Base-by-base conservation (phyloP, 2,329 filamentous ascomycete genomes). In the Talaromyces sp. region DNA sequence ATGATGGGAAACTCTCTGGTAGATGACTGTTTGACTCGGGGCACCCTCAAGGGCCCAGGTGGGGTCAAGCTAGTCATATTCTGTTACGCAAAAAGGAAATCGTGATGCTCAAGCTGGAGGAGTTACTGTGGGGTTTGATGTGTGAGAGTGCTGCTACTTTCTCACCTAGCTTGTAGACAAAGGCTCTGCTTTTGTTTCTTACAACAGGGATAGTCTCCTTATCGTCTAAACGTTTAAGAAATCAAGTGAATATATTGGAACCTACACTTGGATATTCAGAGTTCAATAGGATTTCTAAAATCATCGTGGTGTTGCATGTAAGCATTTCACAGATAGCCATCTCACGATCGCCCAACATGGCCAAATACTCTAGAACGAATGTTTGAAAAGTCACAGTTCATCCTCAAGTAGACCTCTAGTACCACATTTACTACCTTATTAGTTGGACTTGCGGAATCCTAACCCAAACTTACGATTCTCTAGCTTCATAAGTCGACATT, bases 91-190 rank as follows among this genome's bases (percentile, higher is more conserved):
- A 28, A 52, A 33, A 14, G 48, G 57, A 48, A 28, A 23, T 50
- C 44, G 28, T 59, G 57, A 48, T 59, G 57, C 42, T 48, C 11
- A 54, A 54, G 28, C 31, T 54, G 50, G 50, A 16, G 31, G 31
- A 54, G n/a, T 21, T 23, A 21, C n/a, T 54, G 18, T 54, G 31
- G 14, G n/a, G 18, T 52, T 33, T 54, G 11, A 54, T 23, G 7
- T 54, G 31, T 54, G 50, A 54, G 50, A 54, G n/a, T 11, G 14
- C 9, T 8, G 6, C 33, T 35, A 7, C 3, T 54, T 23, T 54
- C 50, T 54, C 6, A 54, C 31, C 23, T 23, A 7, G 5, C 8
- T 8, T 21, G 14, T 2, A 3, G 9, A 54, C 18, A 54, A 54
- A 54, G 31, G 37, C 31, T 21, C 9, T 23, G 4, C 14, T 31